A percentile compares a stretch with the other conserved stretches of the same genome.
Conservation (phyloP, 148 eudicot species). For the Rhododendron mucronatum region DNA sequence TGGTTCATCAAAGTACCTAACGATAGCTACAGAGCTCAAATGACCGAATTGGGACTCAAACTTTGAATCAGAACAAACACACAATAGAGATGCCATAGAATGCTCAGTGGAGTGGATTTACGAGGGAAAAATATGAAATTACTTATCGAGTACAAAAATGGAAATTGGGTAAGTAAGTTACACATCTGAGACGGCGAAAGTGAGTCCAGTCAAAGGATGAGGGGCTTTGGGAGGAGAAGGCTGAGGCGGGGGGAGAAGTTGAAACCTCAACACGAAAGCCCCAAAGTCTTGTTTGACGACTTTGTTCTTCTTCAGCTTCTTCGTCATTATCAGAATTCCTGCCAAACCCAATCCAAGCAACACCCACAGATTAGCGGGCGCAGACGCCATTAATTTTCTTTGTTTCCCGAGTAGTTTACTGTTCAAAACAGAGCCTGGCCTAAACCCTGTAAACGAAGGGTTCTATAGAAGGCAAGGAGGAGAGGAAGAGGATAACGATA, state of each 20-base stretch:
- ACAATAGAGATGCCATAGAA: neutral
- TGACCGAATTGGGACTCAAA: neutral
- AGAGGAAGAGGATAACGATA: neutral
- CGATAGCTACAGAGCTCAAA: neutral
- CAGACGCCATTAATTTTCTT: constrained; percentile 48
- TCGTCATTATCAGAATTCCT: constrained; percentile 68
- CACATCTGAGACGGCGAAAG: constrained; percentile 91
- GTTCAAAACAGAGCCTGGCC: neutral
- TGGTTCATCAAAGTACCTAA: neutral
- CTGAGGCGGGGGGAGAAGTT: constrained; percentile 90
- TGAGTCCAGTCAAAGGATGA: constrained; percentile 65
- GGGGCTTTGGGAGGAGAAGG: constrained; percentile 99
- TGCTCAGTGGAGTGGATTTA: neutral
- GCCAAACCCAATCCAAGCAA: constrained; percentile 85
- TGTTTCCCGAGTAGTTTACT: neutral
- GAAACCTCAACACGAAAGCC: constrained; percentile 57
- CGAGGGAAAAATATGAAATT: neutral
- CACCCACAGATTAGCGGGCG: constrained; percentile 73
- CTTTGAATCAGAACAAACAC: neutral
- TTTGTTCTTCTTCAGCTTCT: constrained; percentile 51
- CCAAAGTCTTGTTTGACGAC: constrained; percentile 67
- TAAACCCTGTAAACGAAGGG: neutral
- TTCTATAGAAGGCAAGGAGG: neutral
- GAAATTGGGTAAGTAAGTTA: constrained; percentile 22
- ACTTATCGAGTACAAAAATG: neutral